These are phyloP conservation scores for Alloteropsis semialata DNA, from an alignment of 176 grass and related monocot species.

Conservation along the genomic window DNA sequence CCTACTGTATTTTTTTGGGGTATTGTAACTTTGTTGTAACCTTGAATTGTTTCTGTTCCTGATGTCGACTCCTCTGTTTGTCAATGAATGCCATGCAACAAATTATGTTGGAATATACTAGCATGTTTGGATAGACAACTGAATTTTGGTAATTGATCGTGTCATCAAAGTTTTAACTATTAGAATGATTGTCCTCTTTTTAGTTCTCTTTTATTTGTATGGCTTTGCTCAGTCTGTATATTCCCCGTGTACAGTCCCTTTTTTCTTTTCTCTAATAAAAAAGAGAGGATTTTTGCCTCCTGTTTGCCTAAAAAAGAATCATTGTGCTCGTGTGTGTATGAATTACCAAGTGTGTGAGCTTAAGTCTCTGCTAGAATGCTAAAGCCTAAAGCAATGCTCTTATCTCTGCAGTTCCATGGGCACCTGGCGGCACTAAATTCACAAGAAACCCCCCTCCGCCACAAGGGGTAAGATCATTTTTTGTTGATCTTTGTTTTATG, in stretches of 20 bases:
- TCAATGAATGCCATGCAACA: background rate
- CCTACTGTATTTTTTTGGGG: background rate
- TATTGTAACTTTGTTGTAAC: background rate
- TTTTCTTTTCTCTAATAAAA: no score
- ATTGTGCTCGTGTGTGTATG: background rate
- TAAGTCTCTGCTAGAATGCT: background rate
- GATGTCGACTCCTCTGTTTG: background rate
- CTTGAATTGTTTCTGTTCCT: background rate
- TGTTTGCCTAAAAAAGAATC: no score
- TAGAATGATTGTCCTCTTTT: background rate
- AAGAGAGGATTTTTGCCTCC: no score
- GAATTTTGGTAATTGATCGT: background rate
- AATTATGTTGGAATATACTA: background rate
- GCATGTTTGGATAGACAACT: background rate
- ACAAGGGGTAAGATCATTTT: conserved; percentile 66
- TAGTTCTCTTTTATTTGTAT: no score
- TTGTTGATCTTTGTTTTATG: background rate
- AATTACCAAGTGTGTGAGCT: background rate
- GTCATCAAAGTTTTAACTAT: background rate
- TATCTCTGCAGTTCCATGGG: conserved; percentile 79
- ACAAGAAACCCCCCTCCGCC: conserved; percentile 90
- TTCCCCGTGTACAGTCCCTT: no score
- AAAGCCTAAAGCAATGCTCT: background rate
- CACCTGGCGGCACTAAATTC: conserved; percentile 88
- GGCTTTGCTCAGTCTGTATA: no score